Base-by-base conservation (phyloP, 2,329 filamentous ascomycete species). In the Aspergillus sp. region DNA sequence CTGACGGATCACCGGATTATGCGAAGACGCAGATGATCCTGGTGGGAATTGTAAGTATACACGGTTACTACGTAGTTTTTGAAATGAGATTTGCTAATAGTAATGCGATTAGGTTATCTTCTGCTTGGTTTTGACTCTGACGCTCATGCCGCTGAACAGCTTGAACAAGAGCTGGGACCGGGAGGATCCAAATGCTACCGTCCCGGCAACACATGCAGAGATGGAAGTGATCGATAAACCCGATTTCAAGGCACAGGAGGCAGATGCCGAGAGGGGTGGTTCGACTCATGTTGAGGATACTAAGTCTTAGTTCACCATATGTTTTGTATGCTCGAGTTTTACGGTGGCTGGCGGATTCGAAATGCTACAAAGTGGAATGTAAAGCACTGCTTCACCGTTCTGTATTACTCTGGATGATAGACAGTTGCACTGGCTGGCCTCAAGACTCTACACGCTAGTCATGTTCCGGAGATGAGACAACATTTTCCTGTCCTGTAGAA, bases 161-260 rank as follows among this genome's bases (percentile, higher is more conserved):
- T 17, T 50, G 47, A 50, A 50, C n/a, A 50, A 32, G 25, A 30
- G 25, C 47, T 50, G 47, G 47, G 47, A 50, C n/a, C 47, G 25
- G 1, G 47, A 50, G 25, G 25, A 50, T 12, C 47, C 47, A 7
- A 50, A 50, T 30, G 25, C 47, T 1, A 15, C 6, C 15, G 30
- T 50, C 25, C 47, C 47, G 1, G 25, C 15, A 2, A 23, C 41
- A 19, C 41, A 45, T 45, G 23, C 25, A 2, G 45, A 49, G 45
- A 30, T 30, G 45, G 25, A 49, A n/a, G 25, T 30, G 8, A n/a
- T 50, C 13, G 47, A 50, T 30, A 50, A 50, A n/a, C 8, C 25
- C 15, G 47, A 50, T 28, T n/a, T 5, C 1, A 50, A 50, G 10
- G 47, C 25, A 10, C 25, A 50, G 25, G 47, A 50, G 41, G 41